These are phyloP conservation scores for Xanthoconium stramineum DNA, from an alignment of 768 basidiomycete species.

Conservation along the genomic window DNA sequence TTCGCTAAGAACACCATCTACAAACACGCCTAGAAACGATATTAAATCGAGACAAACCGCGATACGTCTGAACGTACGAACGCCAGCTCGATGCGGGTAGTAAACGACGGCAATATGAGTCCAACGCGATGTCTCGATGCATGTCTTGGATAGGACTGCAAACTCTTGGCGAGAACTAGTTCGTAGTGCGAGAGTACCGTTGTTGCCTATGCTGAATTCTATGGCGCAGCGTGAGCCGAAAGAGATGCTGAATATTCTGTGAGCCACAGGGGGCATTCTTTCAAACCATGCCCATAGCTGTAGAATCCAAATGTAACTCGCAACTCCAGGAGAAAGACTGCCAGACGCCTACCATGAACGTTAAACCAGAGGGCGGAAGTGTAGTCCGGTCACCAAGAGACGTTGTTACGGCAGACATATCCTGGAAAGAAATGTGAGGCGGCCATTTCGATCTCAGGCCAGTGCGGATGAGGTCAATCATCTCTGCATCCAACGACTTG, in stretches of 20 bases:
- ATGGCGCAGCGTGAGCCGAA: constrained; percentile 34
- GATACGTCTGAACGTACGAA: constrained; percentile 46
- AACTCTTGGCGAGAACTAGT: constrained; percentile 39
- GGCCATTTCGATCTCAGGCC: constrained; percentile 78
- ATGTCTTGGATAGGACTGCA: constrained; percentile 42
- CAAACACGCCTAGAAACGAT: constrained; percentile 54
- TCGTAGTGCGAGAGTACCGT: constrained; percentile 55
- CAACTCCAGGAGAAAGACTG: neutral
- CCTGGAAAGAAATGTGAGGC: constrained; percentile 70
- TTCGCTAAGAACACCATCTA: constrained; percentile 70
- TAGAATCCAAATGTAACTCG: neutral
- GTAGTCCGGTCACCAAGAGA: constrained; percentile 47
- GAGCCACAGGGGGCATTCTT: constrained; percentile 34
- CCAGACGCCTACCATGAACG: constrained; percentile 55
- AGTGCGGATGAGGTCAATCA: constrained; percentile 66
- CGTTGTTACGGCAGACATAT: constrained; percentile 48
- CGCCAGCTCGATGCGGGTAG: constrained; percentile 57
- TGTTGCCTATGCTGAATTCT: constrained; percentile 46
- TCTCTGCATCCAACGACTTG: constrained; percentile 54
- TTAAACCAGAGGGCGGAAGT: constrained; percentile 61
- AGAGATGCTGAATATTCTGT: constrained; percentile 37
- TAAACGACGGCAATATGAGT: constrained; percentile 68
- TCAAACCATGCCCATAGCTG: constrained; percentile 53
- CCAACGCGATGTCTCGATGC: constrained; percentile 60
- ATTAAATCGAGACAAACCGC: neutral